Evolutionary conservation across 2,329 filamentous ascomycete species (phyloP).

Genomic region (Geoglossum cookeanum): DNA sequence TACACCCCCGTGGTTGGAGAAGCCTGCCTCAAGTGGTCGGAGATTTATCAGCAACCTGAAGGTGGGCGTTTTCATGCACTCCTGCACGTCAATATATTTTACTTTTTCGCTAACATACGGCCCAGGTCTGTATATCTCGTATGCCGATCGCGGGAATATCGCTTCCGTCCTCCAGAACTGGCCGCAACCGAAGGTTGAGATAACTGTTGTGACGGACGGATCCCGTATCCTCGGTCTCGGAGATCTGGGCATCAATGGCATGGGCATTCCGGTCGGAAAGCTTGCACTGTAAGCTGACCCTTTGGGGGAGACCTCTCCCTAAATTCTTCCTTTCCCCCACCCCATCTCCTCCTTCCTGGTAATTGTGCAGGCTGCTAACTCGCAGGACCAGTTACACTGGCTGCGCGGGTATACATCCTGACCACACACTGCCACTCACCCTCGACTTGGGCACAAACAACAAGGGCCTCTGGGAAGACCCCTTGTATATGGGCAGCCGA

Average conservation of each 20-base stretch:
- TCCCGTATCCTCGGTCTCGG: constrained; percentile 84
- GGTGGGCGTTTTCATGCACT: constrained; percentile 25
- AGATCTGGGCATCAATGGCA: constrained; percentile 89
- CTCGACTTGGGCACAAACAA: constrained; percentile 46
- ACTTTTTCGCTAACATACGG: constrained; percentile 12
- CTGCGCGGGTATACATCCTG: constrained; percentile 82
- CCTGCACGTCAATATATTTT: neutral
- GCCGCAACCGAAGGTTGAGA: constrained; percentile 77
- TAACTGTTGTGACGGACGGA: constrained; percentile 91
- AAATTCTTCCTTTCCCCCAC: too few species aligned
- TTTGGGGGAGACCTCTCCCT: neutral
- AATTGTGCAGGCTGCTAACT: neutral
- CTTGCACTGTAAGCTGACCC: constrained; percentile 40
- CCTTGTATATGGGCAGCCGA: constrained; percentile 81
- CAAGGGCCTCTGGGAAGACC: constrained; percentile 48
- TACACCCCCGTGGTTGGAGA: constrained; percentile 88
- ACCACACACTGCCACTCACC: constrained; percentile 41
- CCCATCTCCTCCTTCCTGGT: too few species aligned
- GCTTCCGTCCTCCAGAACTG: constrained; percentile 80
- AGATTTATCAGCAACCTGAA: constrained; percentile 87
- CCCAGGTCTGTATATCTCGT: constrained; percentile 71
- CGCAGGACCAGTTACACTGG: constrained; percentile 46
- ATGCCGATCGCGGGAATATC: constrained; percentile 81
- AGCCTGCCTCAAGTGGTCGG: constrained; percentile 89
- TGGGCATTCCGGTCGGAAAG: constrained; percentile 96